Evolutionary conservation across 768 basidiomycete species (phyloP).

Genomic region (Suillus alpinus): DNA sequence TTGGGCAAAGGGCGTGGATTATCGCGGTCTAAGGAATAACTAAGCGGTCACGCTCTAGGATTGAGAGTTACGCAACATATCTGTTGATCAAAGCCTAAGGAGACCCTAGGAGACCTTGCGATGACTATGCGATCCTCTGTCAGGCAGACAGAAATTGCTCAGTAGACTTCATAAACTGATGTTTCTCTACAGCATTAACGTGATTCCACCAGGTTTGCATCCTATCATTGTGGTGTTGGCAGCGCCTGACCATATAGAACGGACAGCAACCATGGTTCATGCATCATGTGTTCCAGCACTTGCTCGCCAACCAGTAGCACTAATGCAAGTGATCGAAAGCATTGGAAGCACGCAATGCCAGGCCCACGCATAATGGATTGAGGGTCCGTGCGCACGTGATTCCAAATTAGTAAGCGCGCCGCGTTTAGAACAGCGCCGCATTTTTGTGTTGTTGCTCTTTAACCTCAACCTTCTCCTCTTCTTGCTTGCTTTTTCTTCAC

Average conservation of each 20-base stretch:
- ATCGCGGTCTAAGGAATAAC: neutral
- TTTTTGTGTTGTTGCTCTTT: conserved; percentile 6
- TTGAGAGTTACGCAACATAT: neutral
- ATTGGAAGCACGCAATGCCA: neutral
- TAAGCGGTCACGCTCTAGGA: no score
- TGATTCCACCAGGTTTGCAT: no score
- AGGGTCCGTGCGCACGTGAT: conserved; percentile 29
- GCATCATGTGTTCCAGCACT: neutral
- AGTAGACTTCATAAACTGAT: neutral
- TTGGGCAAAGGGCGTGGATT: neutral
- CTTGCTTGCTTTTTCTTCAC: conserved; percentile 21
- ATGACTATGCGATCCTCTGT: neutral
- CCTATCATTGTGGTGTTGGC: no score
- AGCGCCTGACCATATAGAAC: no score
- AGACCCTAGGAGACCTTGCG: neutral
- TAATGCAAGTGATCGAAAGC: neutral
- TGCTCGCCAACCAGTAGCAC: neutral
- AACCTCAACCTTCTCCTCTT: conserved; percentile 19
- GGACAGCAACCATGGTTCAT: neutral
- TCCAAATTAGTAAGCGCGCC: neutral
- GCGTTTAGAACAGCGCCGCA: conserved; percentile 2
- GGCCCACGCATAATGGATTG: no score
- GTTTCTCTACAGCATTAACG: neutral
- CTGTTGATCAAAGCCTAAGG: neutral
- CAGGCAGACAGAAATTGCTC: neutral